Percentiles rank a stretch among this genome's conserved stretches.
Conservation (phyloP, 768 basidiomycete genomes). For the Pisolithus marmoratus region DNA sequence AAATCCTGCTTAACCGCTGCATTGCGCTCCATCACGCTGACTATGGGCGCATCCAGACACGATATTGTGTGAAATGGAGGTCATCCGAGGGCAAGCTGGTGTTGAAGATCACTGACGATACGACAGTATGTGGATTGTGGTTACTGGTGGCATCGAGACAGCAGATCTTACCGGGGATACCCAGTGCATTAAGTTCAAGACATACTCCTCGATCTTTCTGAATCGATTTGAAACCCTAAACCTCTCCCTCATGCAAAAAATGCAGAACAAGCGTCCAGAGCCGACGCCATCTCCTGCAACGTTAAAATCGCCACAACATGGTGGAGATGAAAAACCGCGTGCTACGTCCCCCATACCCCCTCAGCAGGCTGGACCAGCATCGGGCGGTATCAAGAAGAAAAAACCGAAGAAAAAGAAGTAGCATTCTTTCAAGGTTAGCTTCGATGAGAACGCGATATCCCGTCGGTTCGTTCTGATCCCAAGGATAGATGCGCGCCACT, state of each 20-base stretch:
- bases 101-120: conserved; percentile 90
- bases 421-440: conserved; percentile 3
- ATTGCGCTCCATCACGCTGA: neutral
- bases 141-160: neutral
- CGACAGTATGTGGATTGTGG: conserved; percentile 53
- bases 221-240: conserved; percentile 96
- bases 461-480: conserved; percentile 9
- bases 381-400: conserved; percentile 75
- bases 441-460: neutral
- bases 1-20: conserved; percentile 17
- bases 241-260: conserved; percentile 77
- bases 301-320: conserved; percentile 13
- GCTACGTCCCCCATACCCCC: conserved; percentile 29
- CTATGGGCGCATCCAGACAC: conserved; percentile 45
- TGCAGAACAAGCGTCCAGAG: conserved; percentile 59
- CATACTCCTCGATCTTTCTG: conserved; percentile 88
- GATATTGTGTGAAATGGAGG: conserved; percentile 92
- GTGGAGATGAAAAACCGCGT: conserved; percentile 22
- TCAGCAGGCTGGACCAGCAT: conserved; percentile 30
- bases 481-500: neutral
- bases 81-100: conserved; percentile 81
- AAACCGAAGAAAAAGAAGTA: conserved; percentile 78
- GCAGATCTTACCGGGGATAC: neutral
- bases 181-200: conserved; percentile 96
- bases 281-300: conserved; percentile 20